phyloP scores from a whole-genome alignment of 306 rosid genomes.

The Argentina anserina region DNA sequence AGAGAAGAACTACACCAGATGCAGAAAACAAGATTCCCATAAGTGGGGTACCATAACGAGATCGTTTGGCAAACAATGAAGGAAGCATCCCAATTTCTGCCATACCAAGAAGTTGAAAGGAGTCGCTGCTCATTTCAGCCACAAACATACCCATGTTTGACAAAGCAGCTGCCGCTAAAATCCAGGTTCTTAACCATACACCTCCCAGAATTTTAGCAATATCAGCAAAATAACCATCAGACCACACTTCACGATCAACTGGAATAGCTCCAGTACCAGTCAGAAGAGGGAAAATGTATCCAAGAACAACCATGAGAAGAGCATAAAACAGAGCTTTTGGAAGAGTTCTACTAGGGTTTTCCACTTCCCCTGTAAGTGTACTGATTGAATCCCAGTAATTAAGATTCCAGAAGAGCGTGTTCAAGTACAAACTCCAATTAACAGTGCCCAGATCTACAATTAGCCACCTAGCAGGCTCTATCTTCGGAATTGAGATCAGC shows the following conservation, averaged over 20 bases:
- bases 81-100: constrained; percentile 67
- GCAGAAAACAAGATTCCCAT: constrained; percentile 63
- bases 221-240: constrained; percentile 66
- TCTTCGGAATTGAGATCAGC: constrained; percentile 42
- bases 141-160: constrained; percentile 77
- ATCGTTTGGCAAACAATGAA: constrained; percentile 49
- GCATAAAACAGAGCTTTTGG: constrained; percentile 61
- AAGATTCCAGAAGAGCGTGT: constrained; percentile 69
- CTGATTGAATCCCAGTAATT: constrained; percentile 73
- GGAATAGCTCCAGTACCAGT: constrained; percentile 56
- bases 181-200: constrained; percentile 56
- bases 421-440: constrained; percentile 58
- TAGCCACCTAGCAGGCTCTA: constrained; percentile 52
- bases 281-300: constrained; percentile 56
- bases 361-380: constrained; percentile 63
- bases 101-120: constrained; percentile 73
- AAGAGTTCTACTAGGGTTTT: constrained; percentile 52
- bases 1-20: constrained; percentile 53
- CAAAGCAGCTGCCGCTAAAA: constrained; percentile 58
- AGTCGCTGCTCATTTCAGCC: constrained; percentile 71
- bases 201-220: constrained; percentile 53
- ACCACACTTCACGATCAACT: constrained; percentile 40
- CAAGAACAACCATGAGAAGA: constrained; percentile 44
- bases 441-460: constrained; percentile 39
- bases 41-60: constrained; percentile 51